Evolutionary conservation across 352 stramenopile species (phyloP), one percentile per base, ranked within the genome.

Genomic region (Phytophthora boehmeriae): DNA sequence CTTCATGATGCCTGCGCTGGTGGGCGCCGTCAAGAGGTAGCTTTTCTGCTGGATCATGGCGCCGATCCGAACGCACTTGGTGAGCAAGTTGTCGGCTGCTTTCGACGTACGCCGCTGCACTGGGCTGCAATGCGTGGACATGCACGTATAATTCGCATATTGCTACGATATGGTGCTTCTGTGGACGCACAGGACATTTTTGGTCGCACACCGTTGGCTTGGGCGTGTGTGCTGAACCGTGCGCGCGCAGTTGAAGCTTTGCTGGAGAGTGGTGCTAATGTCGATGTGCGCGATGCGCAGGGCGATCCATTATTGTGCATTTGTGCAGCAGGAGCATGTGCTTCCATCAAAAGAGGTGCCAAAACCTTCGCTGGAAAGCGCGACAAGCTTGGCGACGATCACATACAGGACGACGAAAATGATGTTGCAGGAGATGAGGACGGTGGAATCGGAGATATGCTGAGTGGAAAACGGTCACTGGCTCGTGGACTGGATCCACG

Each of bases 111-210:
- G 2, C 85, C 85, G 5, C 76, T 94, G 8, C 85, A 94, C 38
- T 94, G 85, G 85, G 82, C 86, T 14, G 86, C 86, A 5, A 93
- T 95, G 55, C 83, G 86, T 57, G 86, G 86, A 2, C 69, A 93
- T 44, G 65, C 72, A 0, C 60, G 74, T 11, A 73, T 78, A 16
- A 70, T 95, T 22, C 78, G 85, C 19, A 42, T 90, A n/a, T 60
- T 95, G 14, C 51, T 95, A 22, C 69, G 61, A 22, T 90, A 82
- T 53, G 80, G 83, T 30, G 81, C 71, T 5, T 60, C 78, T 5
- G 63, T 88, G 4, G 78, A 95, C 16, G 75, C 78, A 1, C 65
- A 68, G 11, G 86, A 95, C 54, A 65, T 80, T 1, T 89, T 93
- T 61, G 84, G 84, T 10, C 82, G 85, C 27, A 90, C 86, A 11